These are phyloP conservation scores for Yamadazyma buinensis DNA, from an alignment of 1,139 yeast genomes.

Conservation along the genomic window DNA sequence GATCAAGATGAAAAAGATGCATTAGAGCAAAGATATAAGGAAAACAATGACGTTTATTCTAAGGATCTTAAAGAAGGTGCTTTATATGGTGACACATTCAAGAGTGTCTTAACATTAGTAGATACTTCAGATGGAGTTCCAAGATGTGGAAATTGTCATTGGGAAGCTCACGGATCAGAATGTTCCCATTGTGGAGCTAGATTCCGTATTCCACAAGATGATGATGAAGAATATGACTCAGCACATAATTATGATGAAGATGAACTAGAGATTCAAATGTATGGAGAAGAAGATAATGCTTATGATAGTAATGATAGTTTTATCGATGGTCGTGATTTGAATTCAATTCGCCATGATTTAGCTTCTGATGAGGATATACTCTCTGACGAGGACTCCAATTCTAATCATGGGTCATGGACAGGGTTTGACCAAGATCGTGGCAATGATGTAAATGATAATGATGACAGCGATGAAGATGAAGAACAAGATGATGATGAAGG, in stretches of 20 bases:
- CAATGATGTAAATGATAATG: neutral
- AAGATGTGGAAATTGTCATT: slow-evolving; percentile 74
- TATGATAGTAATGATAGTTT: slow-evolving; percentile 30
- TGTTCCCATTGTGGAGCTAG: slow-evolving; percentile 55
- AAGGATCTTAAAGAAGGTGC: slow-evolving; percentile 31
- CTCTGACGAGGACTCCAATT: slow-evolving; percentile 7
- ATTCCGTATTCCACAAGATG: slow-evolving; percentile 21
- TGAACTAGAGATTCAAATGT: slow-evolving; percentile 18
- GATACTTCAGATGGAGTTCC: slow-evolving; percentile 75
- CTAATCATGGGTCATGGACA: slow-evolving; percentile 9
- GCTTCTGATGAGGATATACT: slow-evolving; percentile 7
- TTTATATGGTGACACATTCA: slow-evolving; percentile 50
- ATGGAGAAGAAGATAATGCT: slow-evolving; percentile 15
- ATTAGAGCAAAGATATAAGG: slow-evolving; percentile 20
- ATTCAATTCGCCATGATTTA: slow-evolving; percentile 12
- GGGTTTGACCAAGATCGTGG: slow-evolving; percentile 10
- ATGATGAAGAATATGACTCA: slow-evolving; percentile 13
- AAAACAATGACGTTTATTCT: slow-evolving; percentile 29
- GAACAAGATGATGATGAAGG: neutral
- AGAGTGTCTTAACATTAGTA: slow-evolving; percentile 46
- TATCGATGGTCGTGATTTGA: slow-evolving; percentile 20
- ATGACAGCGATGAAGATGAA: neutral
- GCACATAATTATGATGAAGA: slow-evolving; percentile 25
- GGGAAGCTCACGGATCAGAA: slow-evolving; percentile 65
- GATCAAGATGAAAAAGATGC: slow-evolving; percentile 18